Conservation (phyloP, 1,284 basidiomycete genomes). For the Trichosporon sp. region DNA sequence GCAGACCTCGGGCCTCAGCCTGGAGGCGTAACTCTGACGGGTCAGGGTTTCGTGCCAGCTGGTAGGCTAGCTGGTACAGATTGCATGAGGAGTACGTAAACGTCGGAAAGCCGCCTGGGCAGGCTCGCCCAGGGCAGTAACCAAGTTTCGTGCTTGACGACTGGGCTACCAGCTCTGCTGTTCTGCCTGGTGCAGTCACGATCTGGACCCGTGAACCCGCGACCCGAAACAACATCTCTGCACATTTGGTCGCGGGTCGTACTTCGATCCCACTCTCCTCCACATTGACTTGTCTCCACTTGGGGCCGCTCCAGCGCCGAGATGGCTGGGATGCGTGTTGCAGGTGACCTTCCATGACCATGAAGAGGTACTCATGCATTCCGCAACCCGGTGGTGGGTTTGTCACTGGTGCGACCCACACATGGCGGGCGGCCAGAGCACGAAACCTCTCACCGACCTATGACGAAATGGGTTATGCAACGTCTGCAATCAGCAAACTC, state of each 20-base stretch:
- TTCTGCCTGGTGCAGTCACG: neutral
- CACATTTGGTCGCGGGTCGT: neutral
- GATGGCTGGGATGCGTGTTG: neutral
- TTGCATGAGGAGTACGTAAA: neutral
- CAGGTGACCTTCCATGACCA: constrained; percentile 3
- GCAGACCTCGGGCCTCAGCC: neutral
- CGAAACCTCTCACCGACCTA: neutral
- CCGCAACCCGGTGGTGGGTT: neutral
- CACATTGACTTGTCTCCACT: neutral
- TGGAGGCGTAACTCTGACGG: neutral
- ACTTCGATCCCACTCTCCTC: neutral
- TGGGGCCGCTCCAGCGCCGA: neutral
- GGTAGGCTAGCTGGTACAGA: constrained; percentile 8
- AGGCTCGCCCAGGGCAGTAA: neutral
- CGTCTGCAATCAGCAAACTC: constrained; percentile 4
- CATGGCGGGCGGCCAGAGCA: neutral
- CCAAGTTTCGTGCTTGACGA: constrained; percentile 12
- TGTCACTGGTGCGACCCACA: neutral
- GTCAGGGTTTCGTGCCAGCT: constrained; percentile 5
- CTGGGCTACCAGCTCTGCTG: neutral
- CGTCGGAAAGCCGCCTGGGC: neutral
- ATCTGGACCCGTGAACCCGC: constrained; percentile 3
- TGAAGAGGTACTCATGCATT: neutral
- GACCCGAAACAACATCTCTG: neutral
- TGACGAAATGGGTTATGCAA: constrained; percentile 3